A percentile compares a stretch with the other conserved stretches of the same genome.
phyloP scores from a whole-genome alignment of 2,329 filamentous ascomycete species.

The Onygena corvina region DNA sequence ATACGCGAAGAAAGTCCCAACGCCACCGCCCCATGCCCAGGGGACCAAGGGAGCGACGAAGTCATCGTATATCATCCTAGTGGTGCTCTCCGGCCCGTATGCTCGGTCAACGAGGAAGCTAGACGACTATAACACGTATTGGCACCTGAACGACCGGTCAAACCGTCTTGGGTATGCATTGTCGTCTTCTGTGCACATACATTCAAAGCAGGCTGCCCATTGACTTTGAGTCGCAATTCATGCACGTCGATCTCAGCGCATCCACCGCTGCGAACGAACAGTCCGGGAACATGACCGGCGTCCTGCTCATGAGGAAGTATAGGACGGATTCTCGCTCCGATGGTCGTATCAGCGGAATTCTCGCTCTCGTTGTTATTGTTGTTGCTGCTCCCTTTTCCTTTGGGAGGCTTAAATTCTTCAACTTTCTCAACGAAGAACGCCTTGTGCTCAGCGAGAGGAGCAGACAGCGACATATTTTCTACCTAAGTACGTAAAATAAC shows the following conservation, averaged over 20 bases:
- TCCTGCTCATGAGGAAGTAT: neutral
- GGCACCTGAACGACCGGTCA: neutral
- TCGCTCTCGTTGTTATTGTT: constrained; percentile 1
- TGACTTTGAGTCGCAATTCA: constrained; percentile 2
- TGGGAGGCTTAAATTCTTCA: neutral
- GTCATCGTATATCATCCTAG: neutral
- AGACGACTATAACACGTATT: neutral
- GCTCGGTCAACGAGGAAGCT: constrained; percentile 1
- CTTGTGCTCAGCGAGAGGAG: neutral
- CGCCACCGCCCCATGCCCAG: neutral
- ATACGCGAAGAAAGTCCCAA: constrained; percentile 3
- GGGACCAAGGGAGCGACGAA: constrained; percentile 4
- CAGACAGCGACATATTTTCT: neutral
- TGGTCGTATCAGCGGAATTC: neutral
- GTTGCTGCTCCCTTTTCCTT: neutral
- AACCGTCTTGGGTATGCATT: neutral
- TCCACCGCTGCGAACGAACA: neutral
- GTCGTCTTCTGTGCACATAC: neutral
- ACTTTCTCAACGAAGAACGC: neutral
- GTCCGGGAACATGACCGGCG: neutral
- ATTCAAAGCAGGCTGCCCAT: constrained; percentile 1
- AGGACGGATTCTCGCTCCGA: neutral
- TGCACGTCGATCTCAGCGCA: neutral
- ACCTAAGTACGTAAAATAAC: no score
- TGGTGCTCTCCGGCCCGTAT: constrained; percentile 3